Conservation (phyloP, 345 rosid genomes). For the Brassica rapa region DNA sequence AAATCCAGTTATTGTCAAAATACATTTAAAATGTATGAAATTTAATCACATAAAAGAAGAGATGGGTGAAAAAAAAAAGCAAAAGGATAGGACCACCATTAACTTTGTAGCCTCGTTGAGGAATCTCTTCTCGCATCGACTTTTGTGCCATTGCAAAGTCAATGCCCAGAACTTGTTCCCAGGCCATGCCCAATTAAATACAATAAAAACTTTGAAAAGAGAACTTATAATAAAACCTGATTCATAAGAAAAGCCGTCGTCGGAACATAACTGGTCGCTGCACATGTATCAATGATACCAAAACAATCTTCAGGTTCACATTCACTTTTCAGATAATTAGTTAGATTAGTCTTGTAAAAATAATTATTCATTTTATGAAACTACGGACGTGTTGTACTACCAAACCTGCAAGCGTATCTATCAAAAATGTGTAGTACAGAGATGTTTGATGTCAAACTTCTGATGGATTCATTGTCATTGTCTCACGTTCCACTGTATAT, state of each 20-base stretch:
- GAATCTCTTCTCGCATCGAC: slow-evolving; percentile 57
- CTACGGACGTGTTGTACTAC: background rate
- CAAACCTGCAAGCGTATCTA: background rate
- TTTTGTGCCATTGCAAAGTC: slow-evolving; percentile 54
- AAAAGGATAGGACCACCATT: slow-evolving; percentile 29
- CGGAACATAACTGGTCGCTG: slow-evolving; percentile 12
- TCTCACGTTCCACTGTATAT: background rate
- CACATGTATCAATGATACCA: slow-evolving; percentile 31
- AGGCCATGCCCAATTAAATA: slow-evolving; percentile 17
- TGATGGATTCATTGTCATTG: background rate
- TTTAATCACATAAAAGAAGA: background rate
- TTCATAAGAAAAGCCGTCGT: background rate
- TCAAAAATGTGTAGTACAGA: background rate
- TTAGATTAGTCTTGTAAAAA: background rate
- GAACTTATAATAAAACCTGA: background rate
- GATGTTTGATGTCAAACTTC: background rate
- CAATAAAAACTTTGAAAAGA: slow-evolving; percentile 3
- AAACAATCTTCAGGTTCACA: slow-evolving; percentile 25
- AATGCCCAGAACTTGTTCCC: slow-evolving; percentile 61
- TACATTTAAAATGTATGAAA: background rate
- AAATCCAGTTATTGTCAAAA: background rate
- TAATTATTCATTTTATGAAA: background rate
- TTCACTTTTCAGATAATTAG: background rate
- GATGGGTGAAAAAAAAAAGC: slow-evolving; percentile 47
- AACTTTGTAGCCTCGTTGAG: slow-evolving; percentile 58